Evolutionary conservation across 1,139 yeast genomes (phyloP).

Genomic region (Taphrina flavorubra): DNA sequence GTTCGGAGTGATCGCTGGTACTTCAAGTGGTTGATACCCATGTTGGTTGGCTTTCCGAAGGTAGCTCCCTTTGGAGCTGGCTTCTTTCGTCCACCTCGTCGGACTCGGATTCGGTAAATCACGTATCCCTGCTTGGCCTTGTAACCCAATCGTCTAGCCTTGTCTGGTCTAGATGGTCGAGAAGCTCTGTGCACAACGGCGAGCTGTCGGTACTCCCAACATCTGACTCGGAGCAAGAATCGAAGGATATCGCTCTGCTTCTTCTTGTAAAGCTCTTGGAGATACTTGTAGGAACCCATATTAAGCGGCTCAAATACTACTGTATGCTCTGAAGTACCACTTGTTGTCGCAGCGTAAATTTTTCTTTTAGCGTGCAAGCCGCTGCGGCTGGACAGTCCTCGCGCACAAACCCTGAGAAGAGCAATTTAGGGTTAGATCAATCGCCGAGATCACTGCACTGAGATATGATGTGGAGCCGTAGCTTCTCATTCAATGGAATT

Average conservation of each 20-base stretch:
- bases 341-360: slow-evolving; percentile 2
- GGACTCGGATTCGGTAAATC: slow-evolving; percentile 97
- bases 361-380: neutral
- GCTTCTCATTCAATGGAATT: too few relatives aligned
- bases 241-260: slow-evolving; percentile 99
- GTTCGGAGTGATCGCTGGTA: slow-evolving; percentile 98
- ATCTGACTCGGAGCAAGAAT: slow-evolving; percentile 78
- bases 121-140: slow-evolving; percentile 99
- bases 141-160: slow-evolving; percentile 99
- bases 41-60: slow-evolving; percentile 99
- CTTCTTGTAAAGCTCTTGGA: slow-evolving; percentile 96
- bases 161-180: slow-evolving; percentile 99
- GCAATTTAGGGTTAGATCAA: slow-evolving; percentile 10
- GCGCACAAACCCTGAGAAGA: neutral
- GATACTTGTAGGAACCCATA: slow-evolving; percentile 98
- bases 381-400: slow-evolving; percentile 17
- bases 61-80: slow-evolving; percentile 99
- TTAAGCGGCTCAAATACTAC: slow-evolving; percentile 31
- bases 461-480: neutral
- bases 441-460: neutral
- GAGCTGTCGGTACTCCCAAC: slow-evolving; percentile 99
- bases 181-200: slow-evolving; percentile 98
- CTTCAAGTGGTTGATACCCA: slow-evolving; percentile 99
- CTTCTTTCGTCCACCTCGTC: slow-evolving; percentile 99
- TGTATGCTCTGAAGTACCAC: slow-evolving; percentile 21